These are phyloP conservation scores for Cladorrhinum sp. DNA, from an alignment of 2,329 filamentous ascomycete species.

Conservation along the genomic window DNA sequence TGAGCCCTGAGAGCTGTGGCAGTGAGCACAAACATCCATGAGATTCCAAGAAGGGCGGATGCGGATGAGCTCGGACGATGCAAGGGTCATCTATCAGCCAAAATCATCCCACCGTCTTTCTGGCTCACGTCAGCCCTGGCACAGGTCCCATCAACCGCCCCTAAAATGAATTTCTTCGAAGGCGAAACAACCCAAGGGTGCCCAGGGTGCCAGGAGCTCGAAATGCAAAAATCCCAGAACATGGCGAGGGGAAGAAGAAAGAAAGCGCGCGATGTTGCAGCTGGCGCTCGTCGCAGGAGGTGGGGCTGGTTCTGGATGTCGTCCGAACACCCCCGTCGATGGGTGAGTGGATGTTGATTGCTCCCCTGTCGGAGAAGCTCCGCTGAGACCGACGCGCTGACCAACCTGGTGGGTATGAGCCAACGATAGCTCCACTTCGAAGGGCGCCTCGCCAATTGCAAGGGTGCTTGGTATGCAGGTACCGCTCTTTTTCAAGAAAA, in stretches of 20 bases:
- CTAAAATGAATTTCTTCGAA: neutral
- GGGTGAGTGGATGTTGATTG: neutral
- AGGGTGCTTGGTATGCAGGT: conserved; percentile 19
- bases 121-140: neutral
- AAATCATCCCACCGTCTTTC: neutral
- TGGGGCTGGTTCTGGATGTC: neutral
- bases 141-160: neutral
- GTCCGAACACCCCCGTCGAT: conserved; percentile 6
- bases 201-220: neutral
- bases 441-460: conserved; percentile 15
- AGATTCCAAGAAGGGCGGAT: neutral
- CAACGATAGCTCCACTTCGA: conserved; percentile 4
- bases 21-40: neutral
- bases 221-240: conserved; percentile 4
- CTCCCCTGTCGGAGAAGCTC: conserved; percentile 4
- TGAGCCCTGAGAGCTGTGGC: neutral
- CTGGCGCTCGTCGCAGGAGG: conserved; percentile 1
- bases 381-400: neutral
- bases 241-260: neutral
- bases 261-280: neutral
- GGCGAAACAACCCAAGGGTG: neutral
- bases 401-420: conserved; percentile 12
- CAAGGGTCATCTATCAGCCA: conserved; percentile 1
- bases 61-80: conserved; percentile 6
- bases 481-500: conserved; percentile 8